Base-by-base conservation (phyloP, 2,329 filamentous ascomycete species). In the Botryotinia calthae region DNA sequence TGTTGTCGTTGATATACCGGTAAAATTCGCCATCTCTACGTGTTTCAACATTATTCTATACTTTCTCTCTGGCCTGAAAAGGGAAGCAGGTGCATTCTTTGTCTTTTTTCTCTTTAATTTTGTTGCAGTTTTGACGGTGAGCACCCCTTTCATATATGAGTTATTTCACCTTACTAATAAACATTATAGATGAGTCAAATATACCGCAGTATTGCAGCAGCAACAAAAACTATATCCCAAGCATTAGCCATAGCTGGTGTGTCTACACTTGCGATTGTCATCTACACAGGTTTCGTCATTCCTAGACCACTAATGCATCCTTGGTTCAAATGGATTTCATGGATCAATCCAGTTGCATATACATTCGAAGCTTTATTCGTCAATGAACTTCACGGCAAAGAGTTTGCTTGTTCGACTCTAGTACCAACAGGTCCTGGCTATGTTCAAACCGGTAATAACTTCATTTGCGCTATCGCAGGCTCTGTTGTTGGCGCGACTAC, bases 311-410 rank as follows among this genome's bases (percentile, higher is more conserved):
- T 73, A 81, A 95, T 96, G 92, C 86, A 91, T 18, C 91, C 74
- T 86, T 92, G 76, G 86, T 91, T 90, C 79, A 89, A 72, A 51
- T 73, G 56, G 54, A 88, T 97, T 75, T 91, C 91, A 79, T 95
- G 93, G 75, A 78, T 81, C 28, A 80, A 80, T 71, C 79, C 79
- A 2, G 87, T 97, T 14, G 89, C 89, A 1, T 97, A 97, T 76
- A 89, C 90, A 0, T 97, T 97, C 78, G 93, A 97, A 81, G 85
- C 89, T 0, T 85, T 97, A 34, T 91, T 95, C 86, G 87, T 93
- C 76, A 97, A 97, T 81, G 94, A 97, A 81, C 96, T 97, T n/a
- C 77, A 89, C 88, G 1, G 97, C 94, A 79, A 92, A 95, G 80
- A 84, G 89, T 0, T 86, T 95, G 40, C 90, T 93, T 87, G 87